Conservation (phyloP, 306 rosid species). For the Sophora flavescens region DNA sequence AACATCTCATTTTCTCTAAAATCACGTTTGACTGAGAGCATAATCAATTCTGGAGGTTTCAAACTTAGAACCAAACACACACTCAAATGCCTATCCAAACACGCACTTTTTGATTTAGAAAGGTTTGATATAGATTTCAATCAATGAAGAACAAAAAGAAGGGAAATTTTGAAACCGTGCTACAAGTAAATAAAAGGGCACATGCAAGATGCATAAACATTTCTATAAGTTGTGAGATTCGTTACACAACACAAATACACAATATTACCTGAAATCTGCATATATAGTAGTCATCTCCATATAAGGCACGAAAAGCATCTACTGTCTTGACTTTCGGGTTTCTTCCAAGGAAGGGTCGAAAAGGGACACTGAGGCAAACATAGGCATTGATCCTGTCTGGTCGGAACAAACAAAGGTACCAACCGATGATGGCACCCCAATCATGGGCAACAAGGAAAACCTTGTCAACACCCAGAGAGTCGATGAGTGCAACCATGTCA, state of each 20-base stretch:
- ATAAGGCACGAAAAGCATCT: slow-evolving; percentile 27
- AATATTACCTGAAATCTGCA: slow-evolving; percentile 52
- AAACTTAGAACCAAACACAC: too few species aligned
- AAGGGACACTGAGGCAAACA: slow-evolving; percentile 54
- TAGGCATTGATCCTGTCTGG: slow-evolving; percentile 51
- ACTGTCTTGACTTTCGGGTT: slow-evolving; percentile 37
- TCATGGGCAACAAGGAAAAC: slow-evolving; percentile 51
- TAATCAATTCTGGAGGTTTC: too few species aligned
- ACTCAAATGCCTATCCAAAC: too few species aligned
- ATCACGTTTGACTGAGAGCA: too few species aligned
- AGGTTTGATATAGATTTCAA: too few species aligned
- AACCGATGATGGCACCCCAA: slow-evolving; percentile 54
- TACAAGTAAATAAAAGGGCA: too few species aligned
- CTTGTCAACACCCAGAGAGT: slow-evolving; percentile 41
- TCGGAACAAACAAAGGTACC: slow-evolving; percentile 54
- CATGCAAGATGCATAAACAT: not conserved
- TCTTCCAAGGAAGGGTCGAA: slow-evolving; percentile 35
- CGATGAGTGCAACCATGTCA: slow-evolving; percentile 48
- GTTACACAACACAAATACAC: not conserved
- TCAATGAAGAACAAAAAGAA: too few species aligned
- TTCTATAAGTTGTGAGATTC: not conserved
- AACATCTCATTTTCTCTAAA: too few species aligned
- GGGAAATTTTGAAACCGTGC: too few species aligned
- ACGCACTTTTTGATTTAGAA: too few species aligned
- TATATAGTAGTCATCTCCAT: slow-evolving; percentile 52